phyloP scores from a whole-genome alignment of 495 filamentous ascomycete species.

The Parathielavia appendiculata region DNA sequence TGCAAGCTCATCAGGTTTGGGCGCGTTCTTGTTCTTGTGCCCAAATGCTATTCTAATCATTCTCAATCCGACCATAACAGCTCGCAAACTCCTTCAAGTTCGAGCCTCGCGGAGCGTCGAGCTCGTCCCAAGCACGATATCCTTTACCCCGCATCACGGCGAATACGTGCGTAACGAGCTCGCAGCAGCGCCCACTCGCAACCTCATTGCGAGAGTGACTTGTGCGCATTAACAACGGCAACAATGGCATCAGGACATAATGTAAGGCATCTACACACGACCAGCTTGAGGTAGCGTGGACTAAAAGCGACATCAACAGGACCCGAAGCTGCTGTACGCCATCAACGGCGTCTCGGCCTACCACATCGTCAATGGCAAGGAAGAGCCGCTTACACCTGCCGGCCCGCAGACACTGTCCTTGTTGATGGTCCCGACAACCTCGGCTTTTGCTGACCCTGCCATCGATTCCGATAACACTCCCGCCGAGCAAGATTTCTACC shows the following conservation, averaged over 20 bases:
- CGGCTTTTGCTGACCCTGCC: constrained; percentile 59
- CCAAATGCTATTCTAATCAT: not conserved
- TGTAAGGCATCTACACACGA: constrained; percentile 29
- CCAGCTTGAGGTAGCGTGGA: not conserved
- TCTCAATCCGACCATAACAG: not conserved
- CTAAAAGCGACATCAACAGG: constrained; percentile 36
- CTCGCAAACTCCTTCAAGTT: not conserved
- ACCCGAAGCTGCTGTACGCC: constrained; percentile 77
- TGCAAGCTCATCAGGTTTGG: not conserved
- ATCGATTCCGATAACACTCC: constrained; percentile 51
- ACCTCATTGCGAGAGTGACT: too few species aligned
- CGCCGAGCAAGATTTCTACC: constrained; percentile 88
- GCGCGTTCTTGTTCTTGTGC: not conserved
- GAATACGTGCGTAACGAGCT: not conserved
- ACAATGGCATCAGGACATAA: constrained; percentile 49
- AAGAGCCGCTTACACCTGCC: constrained; percentile 73
- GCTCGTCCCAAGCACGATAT: not conserved
- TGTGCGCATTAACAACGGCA: not conserved
- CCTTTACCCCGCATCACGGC: constrained; percentile 1
- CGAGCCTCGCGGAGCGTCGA: not conserved
- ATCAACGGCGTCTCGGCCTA: constrained; percentile 80
- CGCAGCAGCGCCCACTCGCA: not conserved
- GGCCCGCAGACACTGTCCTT: constrained; percentile 85
- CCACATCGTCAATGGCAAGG: constrained; percentile 82
- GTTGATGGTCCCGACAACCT: constrained; percentile 86